Evolutionary conservation across 2,329 filamentous ascomycete genomes (phyloP).

Genomic region (Monosporascus ibericus): DNA sequence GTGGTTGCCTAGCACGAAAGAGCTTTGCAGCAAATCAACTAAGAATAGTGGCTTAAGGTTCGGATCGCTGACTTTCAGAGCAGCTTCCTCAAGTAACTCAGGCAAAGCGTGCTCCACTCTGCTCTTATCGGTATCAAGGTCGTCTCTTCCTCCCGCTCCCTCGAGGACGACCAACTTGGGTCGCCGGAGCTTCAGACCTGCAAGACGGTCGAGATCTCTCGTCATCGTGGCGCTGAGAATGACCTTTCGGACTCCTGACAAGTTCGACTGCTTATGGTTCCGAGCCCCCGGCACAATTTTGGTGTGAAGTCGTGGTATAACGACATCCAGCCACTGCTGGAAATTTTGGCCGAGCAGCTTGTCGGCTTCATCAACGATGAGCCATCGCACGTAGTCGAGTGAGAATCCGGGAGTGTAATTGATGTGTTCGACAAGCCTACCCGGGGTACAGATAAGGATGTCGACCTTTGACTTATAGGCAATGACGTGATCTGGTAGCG

Average conservation of each 20-base stretch:
- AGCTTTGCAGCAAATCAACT: constrained; percentile 63
- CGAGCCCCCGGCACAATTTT: constrained; percentile 42
- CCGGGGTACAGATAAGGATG: constrained; percentile 85
- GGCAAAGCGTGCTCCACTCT: constrained; percentile 53
- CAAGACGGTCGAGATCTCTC: constrained; percentile 73
- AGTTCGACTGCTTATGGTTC: constrained; percentile 47
- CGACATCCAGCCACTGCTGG: constrained; percentile 77
- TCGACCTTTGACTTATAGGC: constrained; percentile 69
- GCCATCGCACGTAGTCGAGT: constrained; percentile 73
- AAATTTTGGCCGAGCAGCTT: constrained; percentile 87
- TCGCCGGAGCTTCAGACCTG: constrained; percentile 62
- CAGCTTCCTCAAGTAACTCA: constrained; percentile 54
- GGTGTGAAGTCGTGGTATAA: constrained; percentile 56
- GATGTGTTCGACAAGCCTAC: constrained; percentile 85
- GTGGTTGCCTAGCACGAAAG: constrained; percentile 34
- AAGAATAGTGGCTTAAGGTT: constrained; percentile 78
- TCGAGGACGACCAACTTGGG: constrained; percentile 75
- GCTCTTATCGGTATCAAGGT: constrained; percentile 30
- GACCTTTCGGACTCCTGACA: constrained; percentile 64
- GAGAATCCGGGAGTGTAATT: constrained; percentile 77
- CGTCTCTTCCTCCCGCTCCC: constrained; percentile 32
- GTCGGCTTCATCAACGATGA: constrained; percentile 91
- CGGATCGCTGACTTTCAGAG: constrained; percentile 61
- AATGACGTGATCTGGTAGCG: constrained; percentile 57
- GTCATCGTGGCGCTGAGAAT: constrained; percentile 92